Percentiles rank a stretch among this genome's conserved stretches.
Conservation (phyloP, 352 stramenopile species). For the Lagenidium sp. region DNA sequence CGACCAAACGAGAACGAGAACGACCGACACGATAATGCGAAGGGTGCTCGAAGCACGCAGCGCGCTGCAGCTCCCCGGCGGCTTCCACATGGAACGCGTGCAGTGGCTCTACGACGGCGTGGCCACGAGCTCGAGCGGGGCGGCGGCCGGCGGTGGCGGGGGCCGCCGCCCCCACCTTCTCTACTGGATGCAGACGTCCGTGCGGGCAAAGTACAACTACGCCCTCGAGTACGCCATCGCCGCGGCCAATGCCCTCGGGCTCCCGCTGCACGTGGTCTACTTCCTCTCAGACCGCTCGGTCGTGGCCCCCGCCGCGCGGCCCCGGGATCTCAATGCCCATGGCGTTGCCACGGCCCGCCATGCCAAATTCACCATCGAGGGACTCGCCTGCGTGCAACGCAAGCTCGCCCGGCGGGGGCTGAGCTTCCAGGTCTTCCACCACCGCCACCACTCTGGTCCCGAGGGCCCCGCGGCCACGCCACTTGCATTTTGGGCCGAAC, state of each 20-base stretch:
- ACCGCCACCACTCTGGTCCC: constrained; percentile 15
- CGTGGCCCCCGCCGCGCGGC: constrained; percentile 5
- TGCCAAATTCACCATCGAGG: constrained; percentile 66
- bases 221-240: constrained; percentile 69
- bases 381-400: constrained; percentile 33
- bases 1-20: too few relatives aligned
- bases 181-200: constrained; percentile 86
- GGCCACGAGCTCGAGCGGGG: not conserved
- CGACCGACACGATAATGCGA: constrained; percentile 22
- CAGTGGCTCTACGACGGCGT: constrained; percentile 69
- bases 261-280: constrained; percentile 74
- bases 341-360: constrained; percentile 61
- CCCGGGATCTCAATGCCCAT: constrained; percentile 49
- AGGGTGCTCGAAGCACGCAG: constrained; percentile 31
- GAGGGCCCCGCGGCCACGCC: not conserved
- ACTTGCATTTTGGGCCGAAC: constrained; percentile 10
- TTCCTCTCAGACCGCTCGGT: constrained; percentile 54
- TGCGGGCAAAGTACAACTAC: constrained; percentile 80
- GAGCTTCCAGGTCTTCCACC: constrained; percentile 56
- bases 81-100: constrained; percentile 58
- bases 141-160: not conserved
- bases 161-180: constrained; percentile 45
- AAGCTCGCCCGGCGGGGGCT: constrained; percentile 36
- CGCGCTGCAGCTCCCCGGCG: constrained; percentile 33
- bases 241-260: constrained; percentile 43